Base-by-base conservation (phyloP, 306 rosid species). In the Oemleria cerasiformis region DNA sequence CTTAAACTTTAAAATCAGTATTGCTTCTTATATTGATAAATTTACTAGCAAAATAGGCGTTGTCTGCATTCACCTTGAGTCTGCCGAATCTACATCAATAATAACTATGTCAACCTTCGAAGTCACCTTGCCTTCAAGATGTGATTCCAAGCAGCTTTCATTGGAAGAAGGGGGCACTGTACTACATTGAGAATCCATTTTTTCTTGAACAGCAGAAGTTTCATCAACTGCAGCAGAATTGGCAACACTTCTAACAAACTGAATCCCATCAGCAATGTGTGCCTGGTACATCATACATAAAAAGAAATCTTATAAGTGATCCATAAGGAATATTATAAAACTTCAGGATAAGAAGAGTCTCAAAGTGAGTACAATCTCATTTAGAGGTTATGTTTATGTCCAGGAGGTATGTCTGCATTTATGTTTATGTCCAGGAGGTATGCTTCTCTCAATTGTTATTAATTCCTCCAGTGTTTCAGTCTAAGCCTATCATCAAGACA, bases 11-110 rank as follows among this genome's bases (percentile, higher is more conserved):
- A 56, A 64, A 66, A 53, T 11, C 50, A 42, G 12, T 36, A 67
- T 53, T 67, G 64, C 67, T 63, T 54, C 48, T 64, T 23, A 78
- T 54, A 68, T 34, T 15, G 55, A 45, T 59, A 68, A 20, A 19
- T 44, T 34, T 47, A 43, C 57, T 62, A 30, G 45, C 44, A 55
- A 63, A 66, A 74, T 59, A 59, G 14, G 36, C n/a, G 57, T 39
- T 23, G 34, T 4, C 38, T 15, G 70, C 42, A 74, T 74, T 87
- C 78, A 93, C 98, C 98, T 93, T 15, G 92, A 80, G 54, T 93
- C 97, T 1, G 94, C 88, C 66, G 96, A 91, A 85, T 93, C 98
- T 11, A 87, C 98, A 76, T 93, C 98, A 48, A 93, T 84, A 76
- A 91, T 79, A 76, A 91, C 73, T 68, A 93, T 83, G 87, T 91